A percentile compares a stretch with the other conserved stretches of the same genome.
phyloP scores from a whole-genome alignment of 495 filamentous ascomycete genomes.

The Lepraria neglecta region DNA sequence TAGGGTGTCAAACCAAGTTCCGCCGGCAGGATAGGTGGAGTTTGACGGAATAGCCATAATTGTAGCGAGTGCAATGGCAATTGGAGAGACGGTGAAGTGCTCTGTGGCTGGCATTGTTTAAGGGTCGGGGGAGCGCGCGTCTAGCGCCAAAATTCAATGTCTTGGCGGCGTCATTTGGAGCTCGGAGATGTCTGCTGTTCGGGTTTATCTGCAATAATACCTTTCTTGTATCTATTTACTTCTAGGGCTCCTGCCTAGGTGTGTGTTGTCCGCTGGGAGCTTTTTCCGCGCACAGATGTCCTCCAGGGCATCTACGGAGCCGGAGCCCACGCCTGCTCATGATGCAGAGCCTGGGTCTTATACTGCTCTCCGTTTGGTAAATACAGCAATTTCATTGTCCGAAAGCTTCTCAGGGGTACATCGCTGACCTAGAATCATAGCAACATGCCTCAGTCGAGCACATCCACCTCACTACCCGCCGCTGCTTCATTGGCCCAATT shows the following conservation, averaged over 20 bases:
- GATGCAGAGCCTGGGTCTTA: conserved; percentile 41
- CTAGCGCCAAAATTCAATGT: conserved; percentile 7
- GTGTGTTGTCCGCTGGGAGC: neutral
- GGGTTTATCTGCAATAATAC: neutral
- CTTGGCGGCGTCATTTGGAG: conserved; percentile 7
- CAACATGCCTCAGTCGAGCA: conserved; percentile 58
- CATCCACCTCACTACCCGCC: conserved; percentile 55
- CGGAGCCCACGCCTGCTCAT: neutral
- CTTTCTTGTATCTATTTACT: neutral
- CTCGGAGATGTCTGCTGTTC: neutral
- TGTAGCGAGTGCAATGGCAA: neutral
- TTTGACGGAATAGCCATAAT: conserved; percentile 25
- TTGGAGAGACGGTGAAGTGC: neutral
- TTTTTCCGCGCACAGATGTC: conserved; percentile 12
- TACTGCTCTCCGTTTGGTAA: conserved; percentile 51
- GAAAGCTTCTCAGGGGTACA: no score
- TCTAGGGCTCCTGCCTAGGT: neutral
- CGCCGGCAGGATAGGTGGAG: conserved; percentile 47
- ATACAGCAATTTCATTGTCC: neutral
- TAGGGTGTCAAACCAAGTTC: conserved; percentile 77
- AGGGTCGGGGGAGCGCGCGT: conserved; percentile 15
- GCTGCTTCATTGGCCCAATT: conserved; percentile 64
- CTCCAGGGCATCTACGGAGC: conserved; percentile 11
- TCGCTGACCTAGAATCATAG: conserved; percentile 31
- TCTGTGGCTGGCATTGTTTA: neutral